Percentiles rank a stretch among this genome's conserved stretches.
Conservation (phyloP, 176 grass and related monocot species). For the Coix lacrymajobi region DNA sequence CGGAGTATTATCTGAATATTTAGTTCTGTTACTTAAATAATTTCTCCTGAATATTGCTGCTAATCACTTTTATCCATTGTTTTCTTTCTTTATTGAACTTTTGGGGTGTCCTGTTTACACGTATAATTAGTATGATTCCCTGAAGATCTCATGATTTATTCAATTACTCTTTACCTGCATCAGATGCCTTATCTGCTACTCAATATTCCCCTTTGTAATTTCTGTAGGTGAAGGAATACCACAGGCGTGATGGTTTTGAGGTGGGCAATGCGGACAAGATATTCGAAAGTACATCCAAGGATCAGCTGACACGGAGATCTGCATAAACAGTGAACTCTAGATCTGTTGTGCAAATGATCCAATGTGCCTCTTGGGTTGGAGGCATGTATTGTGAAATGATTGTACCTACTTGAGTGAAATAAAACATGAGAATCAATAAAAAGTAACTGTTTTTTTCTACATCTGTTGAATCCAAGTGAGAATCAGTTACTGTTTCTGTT, state of each 20-base stretch:
- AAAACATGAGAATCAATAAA: conserved; percentile 31
- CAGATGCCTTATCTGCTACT: not conserved
- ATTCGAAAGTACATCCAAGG: conserved; percentile 95
- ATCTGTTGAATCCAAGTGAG: not conserved
- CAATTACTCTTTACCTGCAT: not conserved
- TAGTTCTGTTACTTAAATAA: not conserved
- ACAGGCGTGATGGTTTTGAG: conserved; percentile 92
- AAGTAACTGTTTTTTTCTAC: not conserved
- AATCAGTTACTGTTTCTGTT: not conserved
- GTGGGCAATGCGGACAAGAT: conserved; percentile 99
- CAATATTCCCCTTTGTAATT: not conserved
- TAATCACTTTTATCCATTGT: not conserved
- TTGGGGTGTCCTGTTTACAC: not conserved
- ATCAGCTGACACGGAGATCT: conserved; percentile 69
- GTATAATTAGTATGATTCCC: not conserved
- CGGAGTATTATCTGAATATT: not conserved
- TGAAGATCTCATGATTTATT: not conserved
- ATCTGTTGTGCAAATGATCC: not conserved
- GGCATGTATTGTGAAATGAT: conserved; percentile 5
- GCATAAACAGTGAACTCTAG: conserved; percentile 28
- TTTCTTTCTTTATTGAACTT: not conserved
- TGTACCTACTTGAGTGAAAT: not conserved
- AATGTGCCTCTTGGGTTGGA: conserved; percentile 5
- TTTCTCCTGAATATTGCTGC: not conserved
- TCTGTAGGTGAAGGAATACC: conserved; percentile 69